phyloP scores from a whole-genome alignment of 2,329 filamentous ascomycete species.

The Ampelomyces quisqualis region DNA sequence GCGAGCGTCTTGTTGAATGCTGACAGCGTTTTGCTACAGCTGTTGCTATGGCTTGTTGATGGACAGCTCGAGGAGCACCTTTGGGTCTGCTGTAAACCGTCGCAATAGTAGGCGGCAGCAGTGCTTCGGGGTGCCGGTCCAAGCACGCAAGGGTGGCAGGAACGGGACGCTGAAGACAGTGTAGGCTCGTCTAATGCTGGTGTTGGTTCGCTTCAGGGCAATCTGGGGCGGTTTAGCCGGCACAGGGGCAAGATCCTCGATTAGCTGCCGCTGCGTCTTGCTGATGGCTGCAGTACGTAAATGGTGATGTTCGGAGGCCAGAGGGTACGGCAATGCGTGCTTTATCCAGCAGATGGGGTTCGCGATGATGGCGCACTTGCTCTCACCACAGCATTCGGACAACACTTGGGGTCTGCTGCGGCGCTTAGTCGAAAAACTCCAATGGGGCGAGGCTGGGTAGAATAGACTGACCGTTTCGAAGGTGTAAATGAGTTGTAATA shows the following conservation, averaged over 20 bases:
- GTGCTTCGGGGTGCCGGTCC: conserved; percentile 15
- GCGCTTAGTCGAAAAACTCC: conserved; percentile 19
- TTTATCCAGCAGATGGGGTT: conserved; percentile 33
- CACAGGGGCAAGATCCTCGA: conserved; percentile 40
- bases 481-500: conserved; percentile 11
- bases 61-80: conserved; percentile 5
- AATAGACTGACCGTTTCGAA: conserved; percentile 13
- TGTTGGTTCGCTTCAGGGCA: conserved; percentile 43
- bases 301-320: conserved; percentile 25
- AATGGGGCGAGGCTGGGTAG: conserved; percentile 7
- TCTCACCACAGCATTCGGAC: conserved; percentile 18
- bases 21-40: conserved; percentile 18
- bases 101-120: conserved; percentile 7
- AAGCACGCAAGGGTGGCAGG: conserved; percentile 17
- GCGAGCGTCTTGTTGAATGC: conserved; percentile 27
- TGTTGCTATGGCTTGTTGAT: conserved; percentile 13
- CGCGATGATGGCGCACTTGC: conserved; percentile 16
- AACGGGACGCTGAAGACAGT: conserved; percentile 18
- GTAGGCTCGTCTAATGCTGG: conserved; percentile 32
- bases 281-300: conserved; percentile 32
- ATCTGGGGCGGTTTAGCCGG: conserved; percentile 42
- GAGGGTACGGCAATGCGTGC: conserved; percentile 28
- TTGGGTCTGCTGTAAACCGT: conserved; percentile 9
- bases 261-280: conserved; percentile 40
- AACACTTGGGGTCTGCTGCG: conserved; percentile 12